Conservation (phyloP, 2,329 filamentous ascomycete genomes). For the Atkinsonella texensis region DNA sequence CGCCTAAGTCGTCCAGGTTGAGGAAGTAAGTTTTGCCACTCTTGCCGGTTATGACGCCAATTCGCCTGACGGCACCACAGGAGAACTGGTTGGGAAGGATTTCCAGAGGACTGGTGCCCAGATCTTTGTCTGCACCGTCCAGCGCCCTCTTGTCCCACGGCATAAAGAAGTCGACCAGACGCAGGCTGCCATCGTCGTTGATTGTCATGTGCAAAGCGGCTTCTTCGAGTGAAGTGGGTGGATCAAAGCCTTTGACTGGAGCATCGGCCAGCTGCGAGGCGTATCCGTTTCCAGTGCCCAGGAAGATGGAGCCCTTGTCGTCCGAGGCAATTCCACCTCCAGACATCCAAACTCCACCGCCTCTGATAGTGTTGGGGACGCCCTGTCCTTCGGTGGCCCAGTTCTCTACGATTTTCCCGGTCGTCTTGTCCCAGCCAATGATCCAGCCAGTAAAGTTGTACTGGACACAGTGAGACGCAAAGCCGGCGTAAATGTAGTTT, state of each 20-base stretch:
- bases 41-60: conserved; percentile 39
- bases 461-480: conserved; percentile 43
- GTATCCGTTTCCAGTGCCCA: conserved; percentile 28
- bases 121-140: conserved; percentile 37
- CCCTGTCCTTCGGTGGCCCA: conserved; percentile 30
- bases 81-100: conserved; percentile 28
- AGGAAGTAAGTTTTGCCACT: conserved; percentile 36
- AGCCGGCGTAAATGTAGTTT: conserved; percentile 36
- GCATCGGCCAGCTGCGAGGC: conserved; percentile 25
- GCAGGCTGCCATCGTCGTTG: conserved; percentile 28
- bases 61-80: conserved; percentile 30
- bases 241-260: conserved; percentile 25
- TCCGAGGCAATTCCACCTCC: conserved; percentile 28
- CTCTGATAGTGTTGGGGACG: conserved; percentile 23
- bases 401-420: conserved; percentile 23
- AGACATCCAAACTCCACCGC: conserved; percentile 33
- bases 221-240: conserved; percentile 31
- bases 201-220: conserved; percentile 32
- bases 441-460: conserved; percentile 45
- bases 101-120: conserved; percentile 35
- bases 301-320: conserved; percentile 27
- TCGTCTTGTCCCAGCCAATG: conserved; percentile 34
- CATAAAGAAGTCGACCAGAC: conserved; percentile 40
- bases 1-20: conserved; percentile 28
- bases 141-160: conserved; percentile 38